A percentile compares a stretch with the other conserved stretches of the same genome.
Conservation (phyloP, 345 rosid genomes). For the Eucalyptus shirleyi region DNA sequence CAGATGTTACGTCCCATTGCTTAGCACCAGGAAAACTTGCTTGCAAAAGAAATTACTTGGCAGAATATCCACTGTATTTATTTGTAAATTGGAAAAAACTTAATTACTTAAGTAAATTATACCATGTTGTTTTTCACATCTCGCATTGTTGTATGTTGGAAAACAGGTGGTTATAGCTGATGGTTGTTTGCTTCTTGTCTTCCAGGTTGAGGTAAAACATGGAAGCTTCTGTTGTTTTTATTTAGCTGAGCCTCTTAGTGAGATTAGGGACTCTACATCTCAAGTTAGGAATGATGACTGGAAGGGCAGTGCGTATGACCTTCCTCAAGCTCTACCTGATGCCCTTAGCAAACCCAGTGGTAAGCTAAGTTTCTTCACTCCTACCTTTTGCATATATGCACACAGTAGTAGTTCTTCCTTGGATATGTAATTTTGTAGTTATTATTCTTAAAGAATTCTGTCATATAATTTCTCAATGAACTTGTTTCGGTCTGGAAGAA, state of each 20-base stretch:
- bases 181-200: constrained; percentile 4
- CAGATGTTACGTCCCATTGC: not conserved
- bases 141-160: not conserved
- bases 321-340: constrained; percentile 57
- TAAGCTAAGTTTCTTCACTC: constrained; percentile 12
- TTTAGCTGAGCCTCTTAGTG: constrained; percentile 50
- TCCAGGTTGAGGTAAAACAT: constrained; percentile 60
- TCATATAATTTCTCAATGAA: not conserved
- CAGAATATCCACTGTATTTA: not conserved
- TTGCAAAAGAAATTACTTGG: not conserved
- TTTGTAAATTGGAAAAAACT: not conserved
- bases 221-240: constrained; percentile 62
- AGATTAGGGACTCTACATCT: constrained; percentile 11
- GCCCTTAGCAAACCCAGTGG: constrained; percentile 38
- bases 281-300: constrained; percentile 12
- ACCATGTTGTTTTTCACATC: not conserved
- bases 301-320: constrained; percentile 18
- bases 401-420: not conserved
- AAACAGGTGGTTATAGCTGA: not conserved
- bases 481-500: not conserved
- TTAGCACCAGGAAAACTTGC: not conserved
- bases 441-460: not conserved
- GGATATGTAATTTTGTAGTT: not conserved
- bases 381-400: not conserved
- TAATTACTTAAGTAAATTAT: not conserved